Base-by-base conservation (phyloP, 441 rosid genomes). In the Populus hybrid region DNA sequence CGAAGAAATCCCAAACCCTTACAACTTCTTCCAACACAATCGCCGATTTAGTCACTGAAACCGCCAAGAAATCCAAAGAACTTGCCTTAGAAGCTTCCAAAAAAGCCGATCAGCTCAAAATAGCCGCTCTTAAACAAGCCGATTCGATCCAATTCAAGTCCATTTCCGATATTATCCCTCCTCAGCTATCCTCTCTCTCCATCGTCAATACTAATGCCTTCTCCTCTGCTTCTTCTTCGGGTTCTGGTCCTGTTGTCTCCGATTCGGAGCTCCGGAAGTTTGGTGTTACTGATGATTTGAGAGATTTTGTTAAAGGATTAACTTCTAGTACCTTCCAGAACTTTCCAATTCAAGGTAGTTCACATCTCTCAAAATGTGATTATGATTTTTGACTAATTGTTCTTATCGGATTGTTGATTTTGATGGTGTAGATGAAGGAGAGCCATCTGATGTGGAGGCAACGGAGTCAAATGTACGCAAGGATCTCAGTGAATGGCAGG, bases 401-500 rank as follows among this genome's bases (percentile, higher is more conserved):
- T 54, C 2, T 50, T 23, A 36, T 36, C n/a, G 30, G 20, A 63
- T 34, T 70, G 11, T 36, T 4, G 35, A 54, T 42, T 54, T 21
- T 54, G 23, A 23, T 18, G 46, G 65, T 77, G 83, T 76, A 75
- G 86, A 86, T 87, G 95, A 86, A 79, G 83, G 85, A 69, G 96
- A 81, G 77, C 83, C 76, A 67, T 77, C 84, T 73, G 67, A 77
- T 21, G 87, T 85, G 65, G 57, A 50, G 57, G 73, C 84, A 18
- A 81, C 82, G 67, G 83, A 86, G 18, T 86, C 81, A 18, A 91
- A 86, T 82, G 87, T 88, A 59, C 75, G 91, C 67, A 86, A 87
- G 84, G 97, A 93, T 76, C 92, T 93, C 40, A 89, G 95, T 2
- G 87, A 90, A 65, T 95, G 97, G 97, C 95, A 92, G 79, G 92